phyloP scores from a whole-genome alignment of 306 rosid genomes.

The Sechiopsis laciniata region DNA sequence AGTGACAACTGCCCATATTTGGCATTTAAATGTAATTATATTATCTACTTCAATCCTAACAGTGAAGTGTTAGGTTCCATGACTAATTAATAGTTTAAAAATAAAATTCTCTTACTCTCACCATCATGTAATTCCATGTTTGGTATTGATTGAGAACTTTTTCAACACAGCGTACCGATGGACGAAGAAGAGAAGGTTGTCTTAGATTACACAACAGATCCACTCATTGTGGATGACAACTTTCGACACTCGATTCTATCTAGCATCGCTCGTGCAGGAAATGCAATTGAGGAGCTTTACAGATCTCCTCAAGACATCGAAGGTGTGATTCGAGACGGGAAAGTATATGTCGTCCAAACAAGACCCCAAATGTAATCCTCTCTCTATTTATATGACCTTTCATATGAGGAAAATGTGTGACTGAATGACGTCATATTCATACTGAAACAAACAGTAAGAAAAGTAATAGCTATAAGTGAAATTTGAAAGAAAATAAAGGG shows the following conservation, averaged over 20 bases:
- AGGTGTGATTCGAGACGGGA: constrained; percentile 84
- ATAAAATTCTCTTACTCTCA: background rate
- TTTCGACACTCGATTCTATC: constrained; percentile 71
- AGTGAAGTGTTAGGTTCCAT: background rate
- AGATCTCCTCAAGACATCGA: constrained; percentile 95
- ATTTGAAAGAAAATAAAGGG: background rate
- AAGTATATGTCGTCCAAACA: constrained; percentile 88
- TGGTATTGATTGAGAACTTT: constrained; percentile 20
- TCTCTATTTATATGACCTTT: background rate
- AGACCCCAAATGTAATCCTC: constrained; percentile 81
- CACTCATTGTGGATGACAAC: constrained; percentile 46
- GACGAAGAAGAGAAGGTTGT: constrained; percentile 75
- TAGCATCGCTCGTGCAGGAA: constrained; percentile 86
- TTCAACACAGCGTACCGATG: constrained; percentile 69
- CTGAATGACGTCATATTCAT: background rate
- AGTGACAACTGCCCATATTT: too few species aligned
- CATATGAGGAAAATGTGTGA: constrained; percentile 14
- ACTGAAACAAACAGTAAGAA: constrained; percentile 6
- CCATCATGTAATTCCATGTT: constrained; percentile 10
- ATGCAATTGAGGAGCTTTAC: constrained; percentile 71
- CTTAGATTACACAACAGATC: constrained; percentile 80
- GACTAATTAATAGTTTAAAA: background rate
- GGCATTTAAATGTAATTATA: too few species aligned
- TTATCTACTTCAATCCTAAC: constrained; percentile 4
- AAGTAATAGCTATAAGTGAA: background rate